These are phyloP conservation scores for Citropsis articulata DNA, from an alignment of 345 rosid species.

Conservation along the genomic window DNA sequence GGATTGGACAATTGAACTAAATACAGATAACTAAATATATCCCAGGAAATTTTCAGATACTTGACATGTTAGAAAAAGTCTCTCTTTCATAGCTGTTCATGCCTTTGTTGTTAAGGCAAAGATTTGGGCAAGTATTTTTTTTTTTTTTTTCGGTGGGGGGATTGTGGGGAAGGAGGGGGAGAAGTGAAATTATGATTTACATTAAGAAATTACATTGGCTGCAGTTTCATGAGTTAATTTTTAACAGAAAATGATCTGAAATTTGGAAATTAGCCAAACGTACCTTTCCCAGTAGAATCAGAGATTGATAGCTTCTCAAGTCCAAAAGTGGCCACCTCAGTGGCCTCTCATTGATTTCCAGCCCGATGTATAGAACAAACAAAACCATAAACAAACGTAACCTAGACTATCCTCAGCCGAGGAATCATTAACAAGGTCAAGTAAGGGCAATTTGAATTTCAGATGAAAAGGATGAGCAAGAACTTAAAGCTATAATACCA, in stretches of 20 bases:
- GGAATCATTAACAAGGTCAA: slow-evolving; percentile 1
- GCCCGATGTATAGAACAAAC: slow-evolving; percentile 34
- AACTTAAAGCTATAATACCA: slow-evolving; percentile 34
- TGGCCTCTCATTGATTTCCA: slow-evolving; percentile 80
- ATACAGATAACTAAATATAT: neutral
- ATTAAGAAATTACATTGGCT: too few relatives aligned
- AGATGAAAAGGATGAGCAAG: neutral
- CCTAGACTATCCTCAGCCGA: slow-evolving; percentile 63
- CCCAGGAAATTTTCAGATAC: neutral
- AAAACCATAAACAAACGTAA: too few relatives aligned
- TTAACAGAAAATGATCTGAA: too few relatives aligned
- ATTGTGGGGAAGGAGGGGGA: too few relatives aligned
- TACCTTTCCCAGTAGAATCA: slow-evolving; percentile 17
- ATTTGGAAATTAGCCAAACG: too few relatives aligned
- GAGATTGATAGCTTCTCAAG: slow-evolving; percentile 50
- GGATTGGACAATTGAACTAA: neutral
- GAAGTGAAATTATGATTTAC: too few relatives aligned
- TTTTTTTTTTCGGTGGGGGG: too few relatives aligned
- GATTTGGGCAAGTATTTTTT: too few relatives aligned
- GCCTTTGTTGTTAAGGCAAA: too few relatives aligned
- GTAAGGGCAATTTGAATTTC: neutral
- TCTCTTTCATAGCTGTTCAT: too few relatives aligned
- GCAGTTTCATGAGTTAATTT: too few relatives aligned
- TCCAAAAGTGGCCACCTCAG: slow-evolving; percentile 52
- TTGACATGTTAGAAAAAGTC: too few relatives aligned